phyloP scores from a whole-genome alignment of 306 rosid species.

The Astragalus glycyphyllos region DNA sequence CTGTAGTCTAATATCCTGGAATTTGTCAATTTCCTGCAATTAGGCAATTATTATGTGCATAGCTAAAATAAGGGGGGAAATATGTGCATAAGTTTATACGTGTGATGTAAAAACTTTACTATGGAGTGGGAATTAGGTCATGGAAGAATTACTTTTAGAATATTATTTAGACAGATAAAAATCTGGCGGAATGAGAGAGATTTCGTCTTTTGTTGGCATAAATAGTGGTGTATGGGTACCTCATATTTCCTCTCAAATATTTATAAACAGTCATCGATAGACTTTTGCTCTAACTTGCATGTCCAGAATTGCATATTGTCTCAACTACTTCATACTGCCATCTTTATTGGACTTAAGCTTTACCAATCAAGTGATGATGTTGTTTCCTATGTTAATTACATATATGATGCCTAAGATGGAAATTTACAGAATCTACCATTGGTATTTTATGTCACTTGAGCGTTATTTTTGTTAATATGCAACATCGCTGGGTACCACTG shows the following conservation, averaged over 20 bases:
- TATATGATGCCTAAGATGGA: slow-evolving; percentile 19
- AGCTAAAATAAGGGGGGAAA: not conserved
- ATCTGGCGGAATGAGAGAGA: slow-evolving; percentile 5
- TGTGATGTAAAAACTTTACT: not conserved
- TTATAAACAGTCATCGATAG: slow-evolving; percentile 1
- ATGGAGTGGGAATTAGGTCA: not conserved
- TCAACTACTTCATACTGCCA: not conserved
- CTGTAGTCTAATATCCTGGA: not conserved
- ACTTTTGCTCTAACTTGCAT: slow-evolving; percentile 8
- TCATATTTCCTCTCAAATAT: not conserved
- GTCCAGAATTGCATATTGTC: not conserved
- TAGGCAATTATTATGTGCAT: not conserved
- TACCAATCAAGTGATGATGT: slow-evolving; percentile 7
- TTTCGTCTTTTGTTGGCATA: slow-evolving; percentile 19
- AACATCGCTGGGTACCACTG: slow-evolving; percentile 11
- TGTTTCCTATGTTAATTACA: not conserved
- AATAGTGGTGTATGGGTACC: not conserved
- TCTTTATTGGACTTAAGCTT: slow-evolving; percentile 26
- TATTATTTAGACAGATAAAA: slow-evolving; percentile 17
- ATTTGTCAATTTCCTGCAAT: not conserved
- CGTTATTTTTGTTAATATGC: slow-evolving; percentile 20
- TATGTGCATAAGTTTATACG: slow-evolving; percentile 8
- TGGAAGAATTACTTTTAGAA: slow-evolving; percentile 30
- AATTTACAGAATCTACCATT: not conserved
- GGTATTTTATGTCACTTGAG: slow-evolving; percentile 11